Base-by-base conservation (phyloP, 768 basidiomycete species). In the Wakefieldia striispora region DNA sequence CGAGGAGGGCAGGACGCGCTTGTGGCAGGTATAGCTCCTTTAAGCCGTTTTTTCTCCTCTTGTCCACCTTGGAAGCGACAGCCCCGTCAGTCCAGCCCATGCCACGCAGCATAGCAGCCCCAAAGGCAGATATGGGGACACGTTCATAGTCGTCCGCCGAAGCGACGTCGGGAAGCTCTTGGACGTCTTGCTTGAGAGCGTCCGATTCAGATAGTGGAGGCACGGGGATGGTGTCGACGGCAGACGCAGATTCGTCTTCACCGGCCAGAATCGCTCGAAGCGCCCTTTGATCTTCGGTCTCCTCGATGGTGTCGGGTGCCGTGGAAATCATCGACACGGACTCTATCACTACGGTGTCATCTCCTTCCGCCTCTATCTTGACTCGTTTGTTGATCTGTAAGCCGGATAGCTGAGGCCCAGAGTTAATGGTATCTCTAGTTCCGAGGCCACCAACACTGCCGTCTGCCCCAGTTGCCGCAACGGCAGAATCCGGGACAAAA, bases 81-180 rank as follows among this genome's bases (percentile, higher is more conserved):
- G 79, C 79, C 1, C 89, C 88, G 31, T 88, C 84, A 52, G 89
- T 89, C 93, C 93, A 97, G 3, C 95, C 95, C 97, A 98, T 98
- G 0, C 95, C 95, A 39, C 94, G 80, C 4, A 97, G 75, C 58
- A 98, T 79, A 7, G 97, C 97, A 5, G 88, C 84, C 6, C 97
- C 95, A 57, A 98, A 99, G 48, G 91, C 87, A 6, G 88, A 85
- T 14, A 99, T 85, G 0, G 97, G 97, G 0, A 97, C 82, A 17
- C 92, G 86, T 31, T 82, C 81, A 63, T 98, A 99, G 67, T 95
- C 95, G 0, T 89, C 84, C 16, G 89, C 69, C 0, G 88, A 83
- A 1, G 94, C 83, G 45, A 69, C 67, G 7, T 88, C 87, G 0
- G 91, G 91, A 6, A 95, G 79, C 13, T 84, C 84, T 16, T 76